Conservation (phyloP, 2,329 filamentous ascomycete species). For the Fusarium xylarioides region DNA sequence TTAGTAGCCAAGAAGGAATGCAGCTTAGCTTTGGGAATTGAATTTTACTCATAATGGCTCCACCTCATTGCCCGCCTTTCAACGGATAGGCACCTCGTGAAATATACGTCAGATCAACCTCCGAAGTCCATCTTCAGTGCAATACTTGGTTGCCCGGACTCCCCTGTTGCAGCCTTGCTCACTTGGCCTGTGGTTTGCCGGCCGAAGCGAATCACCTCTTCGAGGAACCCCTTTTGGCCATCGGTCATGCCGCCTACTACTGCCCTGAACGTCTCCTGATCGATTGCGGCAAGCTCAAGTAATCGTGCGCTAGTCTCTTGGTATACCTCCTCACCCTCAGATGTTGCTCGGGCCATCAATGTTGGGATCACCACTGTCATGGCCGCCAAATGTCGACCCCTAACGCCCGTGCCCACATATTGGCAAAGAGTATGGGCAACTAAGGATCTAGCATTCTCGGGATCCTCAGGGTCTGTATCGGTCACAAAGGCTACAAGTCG, state of each 20-base stretch:
- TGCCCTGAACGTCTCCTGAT: conserved; percentile 77
- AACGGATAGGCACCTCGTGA: background rate
- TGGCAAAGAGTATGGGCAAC: conserved; percentile 79
- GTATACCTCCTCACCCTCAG: conserved; percentile 69
- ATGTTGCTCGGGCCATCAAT: conserved; percentile 75
- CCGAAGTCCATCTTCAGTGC: conserved; percentile 95
- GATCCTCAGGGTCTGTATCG: conserved; percentile 76
- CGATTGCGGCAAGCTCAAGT: conserved; percentile 80
- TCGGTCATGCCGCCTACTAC: conserved; percentile 77
- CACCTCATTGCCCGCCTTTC: background rate
- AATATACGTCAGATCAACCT: conserved; percentile 41
- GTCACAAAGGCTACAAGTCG: conserved; percentile 80
- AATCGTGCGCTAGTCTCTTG: conserved; percentile 79
- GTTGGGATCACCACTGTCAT: conserved; percentile 82
- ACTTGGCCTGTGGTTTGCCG: conserved; percentile 55
- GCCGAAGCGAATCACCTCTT: conserved; percentile 78
- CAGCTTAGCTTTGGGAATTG: conserved; percentile 6
- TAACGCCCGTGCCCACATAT: conserved; percentile 65
- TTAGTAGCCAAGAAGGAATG: conserved; percentile 7
- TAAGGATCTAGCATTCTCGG: conserved; percentile 76
- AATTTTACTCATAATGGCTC: conserved; percentile 2
- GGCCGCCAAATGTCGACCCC: conserved; percentile 63
- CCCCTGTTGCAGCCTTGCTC: conserved; percentile 52
- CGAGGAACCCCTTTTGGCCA: conserved; percentile 79
- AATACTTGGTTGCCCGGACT: conserved; percentile 78